Base-by-base conservation (phyloP, 2,329 filamentous ascomycete genomes). In the Trichophyton benhamiae region DNA sequence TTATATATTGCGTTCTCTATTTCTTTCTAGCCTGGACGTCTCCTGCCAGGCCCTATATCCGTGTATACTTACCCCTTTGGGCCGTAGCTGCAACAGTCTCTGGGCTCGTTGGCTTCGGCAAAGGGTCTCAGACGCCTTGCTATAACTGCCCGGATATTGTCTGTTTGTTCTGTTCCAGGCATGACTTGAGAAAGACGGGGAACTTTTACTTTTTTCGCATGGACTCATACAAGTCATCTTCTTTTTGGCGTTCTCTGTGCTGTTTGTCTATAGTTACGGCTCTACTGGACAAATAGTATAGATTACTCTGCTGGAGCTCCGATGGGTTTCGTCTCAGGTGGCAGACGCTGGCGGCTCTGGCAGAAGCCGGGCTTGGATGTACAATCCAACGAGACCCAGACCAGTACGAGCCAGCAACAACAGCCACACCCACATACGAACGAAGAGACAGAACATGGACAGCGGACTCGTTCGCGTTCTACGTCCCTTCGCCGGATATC, bases 11-110 rank as follows among this genome's bases (percentile, higher is more conserved):
- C 33, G 11, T 38, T 3, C 33, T 13, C 3, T 48, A 48, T 20
- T 9, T 48, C 15, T 9, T 9, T 20, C 17, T 46, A 13, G 20
- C 8, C 17, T 17, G 11, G 44, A 7, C 44, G 20, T 48, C 25
- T 48, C 17, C 20, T 3, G 44, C 22, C 20, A 38, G 33, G 9
- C 22, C 1, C 8, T 25, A 52, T 52, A 52, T 27, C 46, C 46
- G 46, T 52, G 46, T 52, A 52, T 52, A 52, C 46, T 52, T 52
- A 52, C 46, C 46, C 46, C 25, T 52, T 52, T 52, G 20, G 22
- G 46, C 8, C 20, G 25, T 52, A 52, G 46, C 46, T 25, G 44
- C 44, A 25, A 48, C 44, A 20, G 44, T 8, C 20, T 27, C 22
- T 25, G 20, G 20, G 13, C 8, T 11, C 6, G 22, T 30, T 30